Percentiles rank a stretch among this genome's conserved stretches.
Conservation (phyloP, 768 basidiomycete genomes). For the Xerocomus spinulosus region DNA sequence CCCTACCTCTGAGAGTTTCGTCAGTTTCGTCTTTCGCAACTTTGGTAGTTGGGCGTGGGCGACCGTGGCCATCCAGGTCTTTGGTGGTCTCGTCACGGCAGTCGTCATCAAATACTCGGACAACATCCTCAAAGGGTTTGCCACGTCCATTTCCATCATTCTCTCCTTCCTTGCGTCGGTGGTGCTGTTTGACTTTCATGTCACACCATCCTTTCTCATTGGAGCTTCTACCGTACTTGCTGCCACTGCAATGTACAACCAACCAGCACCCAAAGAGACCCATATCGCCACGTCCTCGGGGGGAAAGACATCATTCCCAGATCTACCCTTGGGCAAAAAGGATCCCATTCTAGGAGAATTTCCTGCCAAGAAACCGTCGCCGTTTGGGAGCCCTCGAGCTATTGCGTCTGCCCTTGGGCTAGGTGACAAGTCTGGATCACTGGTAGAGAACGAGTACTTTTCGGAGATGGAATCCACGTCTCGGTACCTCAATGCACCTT, state of each 20-base stretch:
- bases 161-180: slow-evolving; percentile 93
- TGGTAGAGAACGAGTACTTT: slow-evolving; percentile 33
- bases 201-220: slow-evolving; percentile 82
- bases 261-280: slow-evolving; percentile 44
- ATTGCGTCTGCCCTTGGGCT: slow-evolving; percentile 49
- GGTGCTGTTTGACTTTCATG: slow-evolving; percentile 82
- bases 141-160: slow-evolving; percentile 90
- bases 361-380: slow-evolving; percentile 40
- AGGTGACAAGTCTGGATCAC: slow-evolving; percentile 24
- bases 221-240: slow-evolving; percentile 82
- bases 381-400: slow-evolving; percentile 47
- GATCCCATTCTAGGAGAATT: slow-evolving; percentile 62
- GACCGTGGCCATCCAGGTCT: slow-evolving; percentile 83
- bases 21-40: slow-evolving; percentile 68
- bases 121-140: slow-evolving; percentile 96
- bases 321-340: slow-evolving; percentile 43
- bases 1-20: slow-evolving; percentile 42
- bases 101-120: slow-evolving; percentile 96
- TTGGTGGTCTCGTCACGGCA: slow-evolving; percentile 91
- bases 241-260: slow-evolving; percentile 96
- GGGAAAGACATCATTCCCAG: slow-evolving; percentile 35
- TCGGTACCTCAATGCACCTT: slow-evolving; percentile 46
- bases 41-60: slow-evolving; percentile 96
- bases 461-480: slow-evolving; percentile 38
- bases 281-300: slow-evolving; percentile 32